Conservation (phyloP, 2,329 filamentous ascomycete genomes). For the Keithomyces neogunnii region DNA sequence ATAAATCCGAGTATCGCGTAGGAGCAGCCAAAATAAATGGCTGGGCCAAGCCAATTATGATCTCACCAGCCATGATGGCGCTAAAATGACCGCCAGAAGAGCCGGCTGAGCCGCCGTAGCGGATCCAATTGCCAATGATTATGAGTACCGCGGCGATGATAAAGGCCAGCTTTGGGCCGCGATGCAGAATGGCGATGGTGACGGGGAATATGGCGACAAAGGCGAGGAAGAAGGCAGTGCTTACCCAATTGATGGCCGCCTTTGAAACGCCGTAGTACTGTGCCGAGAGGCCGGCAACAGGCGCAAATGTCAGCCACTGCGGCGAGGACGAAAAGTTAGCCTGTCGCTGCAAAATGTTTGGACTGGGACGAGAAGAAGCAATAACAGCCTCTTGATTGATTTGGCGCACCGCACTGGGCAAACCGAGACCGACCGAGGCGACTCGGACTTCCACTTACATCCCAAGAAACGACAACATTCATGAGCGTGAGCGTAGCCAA, state of each 20-base stretch:
- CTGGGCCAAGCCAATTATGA: constrained; percentile 81
- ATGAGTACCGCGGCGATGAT: constrained; percentile 64
- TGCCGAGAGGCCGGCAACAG: constrained; percentile 67
- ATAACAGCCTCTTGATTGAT: neutral
- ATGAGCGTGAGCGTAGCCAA: constrained; percentile 74
- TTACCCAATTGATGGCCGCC: constrained; percentile 84
- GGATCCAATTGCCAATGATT: constrained; percentile 83
- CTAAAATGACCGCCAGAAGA: constrained; percentile 56
- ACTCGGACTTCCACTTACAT: constrained; percentile 53
- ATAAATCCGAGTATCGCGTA: constrained; percentile 84
- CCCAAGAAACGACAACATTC: constrained; percentile 92
- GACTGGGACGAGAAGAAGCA: neutral
- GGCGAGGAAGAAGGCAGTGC: constrained; percentile 77
- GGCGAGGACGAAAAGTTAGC: neutral
- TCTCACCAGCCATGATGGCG: constrained; percentile 82
- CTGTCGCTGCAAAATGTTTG: neutral
- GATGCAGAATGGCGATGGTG: constrained; percentile 70
- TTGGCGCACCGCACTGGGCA: neutral
- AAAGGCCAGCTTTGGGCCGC: constrained; percentile 71
- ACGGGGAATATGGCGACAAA: constrained; percentile 67
- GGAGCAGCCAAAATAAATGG: constrained; percentile 88
- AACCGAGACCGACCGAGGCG: neutral
- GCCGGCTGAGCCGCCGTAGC: constrained; percentile 61
- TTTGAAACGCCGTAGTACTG: constrained; percentile 68
- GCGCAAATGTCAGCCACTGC: constrained; percentile 83